phyloP scores from a whole-genome alignment of 225 moss, liverwort and hornwort genomes.

The Pleurozium schreberi region DNA sequence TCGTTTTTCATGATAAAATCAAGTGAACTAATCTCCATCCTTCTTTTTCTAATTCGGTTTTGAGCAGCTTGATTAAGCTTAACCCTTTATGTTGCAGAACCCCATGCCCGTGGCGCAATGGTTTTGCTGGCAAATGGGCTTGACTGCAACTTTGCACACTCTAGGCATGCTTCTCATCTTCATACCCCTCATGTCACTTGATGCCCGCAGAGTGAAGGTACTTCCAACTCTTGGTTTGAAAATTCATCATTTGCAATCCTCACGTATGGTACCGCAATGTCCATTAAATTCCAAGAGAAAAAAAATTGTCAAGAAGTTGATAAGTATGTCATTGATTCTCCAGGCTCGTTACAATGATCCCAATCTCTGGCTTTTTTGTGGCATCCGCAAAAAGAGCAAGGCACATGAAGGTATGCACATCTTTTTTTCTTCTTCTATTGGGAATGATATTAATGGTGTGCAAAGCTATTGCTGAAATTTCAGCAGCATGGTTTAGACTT shows the following conservation, averaged over 20 bases:
- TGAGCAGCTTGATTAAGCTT: neutral
- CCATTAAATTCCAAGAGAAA: neutral
- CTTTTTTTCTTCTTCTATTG: neutral
- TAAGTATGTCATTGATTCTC: neutral
- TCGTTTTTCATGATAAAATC: neutral
- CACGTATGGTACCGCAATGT: neutral
- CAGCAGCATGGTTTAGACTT: too few species aligned
- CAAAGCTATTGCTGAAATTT: neutral
- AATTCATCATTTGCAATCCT: neutral
- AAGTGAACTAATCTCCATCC: too few species aligned
- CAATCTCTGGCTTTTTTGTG: slow-evolving; percentile 73
- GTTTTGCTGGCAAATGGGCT: slow-evolving; percentile 99
- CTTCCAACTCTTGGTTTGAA: neutral
- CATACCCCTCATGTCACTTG: slow-evolving; percentile 88
- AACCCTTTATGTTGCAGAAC: slow-evolving; percentile 41
- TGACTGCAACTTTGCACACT: slow-evolving; percentile 82
- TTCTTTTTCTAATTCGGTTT: neutral
- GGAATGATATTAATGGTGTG: neutral
- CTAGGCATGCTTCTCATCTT: slow-evolving; percentile 78
- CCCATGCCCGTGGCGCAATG: slow-evolving; percentile 95
- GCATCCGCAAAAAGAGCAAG: slow-evolving; percentile 41
- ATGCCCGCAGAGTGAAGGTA: slow-evolving; percentile 91
- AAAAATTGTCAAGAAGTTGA: neutral
- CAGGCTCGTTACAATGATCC: slow-evolving; percentile 83
- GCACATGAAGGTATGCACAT: slow-evolving; percentile 27